Evolutionary conservation across 805 yeast species (phyloP).

Genomic region (Metahyphopichia silvanorum): DNA sequence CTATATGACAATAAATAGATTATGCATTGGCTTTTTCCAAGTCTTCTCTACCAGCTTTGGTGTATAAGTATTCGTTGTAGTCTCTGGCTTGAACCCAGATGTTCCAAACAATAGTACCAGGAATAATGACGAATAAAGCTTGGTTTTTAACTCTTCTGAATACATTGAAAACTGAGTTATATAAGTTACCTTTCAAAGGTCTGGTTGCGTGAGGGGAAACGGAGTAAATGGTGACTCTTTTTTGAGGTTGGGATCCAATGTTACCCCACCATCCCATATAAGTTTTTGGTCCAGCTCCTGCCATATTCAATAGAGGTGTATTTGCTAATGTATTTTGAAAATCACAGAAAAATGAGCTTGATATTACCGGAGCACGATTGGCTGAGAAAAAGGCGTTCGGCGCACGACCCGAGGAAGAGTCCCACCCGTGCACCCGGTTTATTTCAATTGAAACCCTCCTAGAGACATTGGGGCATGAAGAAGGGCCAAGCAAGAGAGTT

Average conservation of each 20-base stretch:
- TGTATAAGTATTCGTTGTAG: conserved; percentile 90
- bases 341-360: too few species aligned
- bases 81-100: conserved; percentile 86
- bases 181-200: conserved; percentile 83
- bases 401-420: too few species aligned
- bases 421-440: too few species aligned
- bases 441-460: too few species aligned
- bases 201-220: conserved; percentile 92
- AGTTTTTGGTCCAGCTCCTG: conserved; percentile 52
- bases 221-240: conserved; percentile 81
- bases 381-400: too few species aligned
- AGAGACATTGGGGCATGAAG: too few species aligned
- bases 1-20: conserved; percentile 1
- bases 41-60: conserved; percentile 97
- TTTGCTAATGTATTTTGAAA: too few species aligned
- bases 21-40: conserved; percentile 59
- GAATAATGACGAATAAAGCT: conserved; percentile 71
- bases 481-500: too few species aligned
- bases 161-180: conserved; percentile 86
- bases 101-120: conserved; percentile 78
- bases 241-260: conserved; percentile 84
- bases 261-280: conserved; percentile 99
- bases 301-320: conserved; percentile 16
- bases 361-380: too few species aligned
- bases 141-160: conserved; percentile 93